phyloP scores from a whole-genome alignment of 2,329 filamentous ascomycete genomes.

The Paraconiothyrium brasiliense region DNA sequence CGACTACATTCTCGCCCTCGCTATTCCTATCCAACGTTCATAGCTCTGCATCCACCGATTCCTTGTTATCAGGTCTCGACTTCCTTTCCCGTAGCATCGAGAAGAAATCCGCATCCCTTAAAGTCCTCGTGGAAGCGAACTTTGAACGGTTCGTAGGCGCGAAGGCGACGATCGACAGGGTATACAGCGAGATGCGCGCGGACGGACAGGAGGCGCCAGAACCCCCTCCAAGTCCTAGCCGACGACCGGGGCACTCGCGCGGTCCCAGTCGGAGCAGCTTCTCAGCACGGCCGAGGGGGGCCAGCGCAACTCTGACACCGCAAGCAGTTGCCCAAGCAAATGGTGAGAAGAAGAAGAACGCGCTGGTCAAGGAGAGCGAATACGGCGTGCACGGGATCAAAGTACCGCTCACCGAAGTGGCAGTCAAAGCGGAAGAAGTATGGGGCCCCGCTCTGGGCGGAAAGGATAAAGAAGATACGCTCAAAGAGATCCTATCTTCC shows the following conservation, averaged over 20 bases:
- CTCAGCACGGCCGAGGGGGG: constrained; percentile 58
- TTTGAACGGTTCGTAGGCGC: constrained; percentile 98
- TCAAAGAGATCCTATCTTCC: constrained; percentile 79
- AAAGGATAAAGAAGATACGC: constrained; percentile 85
- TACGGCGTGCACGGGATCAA: constrained; percentile 70
- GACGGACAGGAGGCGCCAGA: constrained; percentile 66
- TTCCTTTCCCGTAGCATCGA: constrained; percentile 91
- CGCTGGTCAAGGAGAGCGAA: constrained; percentile 83
- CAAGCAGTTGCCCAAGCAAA: constrained; percentile 44
- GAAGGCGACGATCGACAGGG: constrained; percentile 97
- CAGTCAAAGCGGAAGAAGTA: constrained; percentile 93
- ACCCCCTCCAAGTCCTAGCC: constrained; percentile 52
- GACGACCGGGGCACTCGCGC: constrained; percentile 66
- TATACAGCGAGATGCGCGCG: constrained; percentile 92
- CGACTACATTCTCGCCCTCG: constrained; percentile 91
- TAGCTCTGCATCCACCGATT: constrained; percentile 81
- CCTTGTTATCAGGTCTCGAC: constrained; percentile 82
- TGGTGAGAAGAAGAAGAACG: constrained; percentile 80
- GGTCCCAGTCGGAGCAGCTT: constrained; percentile 72
- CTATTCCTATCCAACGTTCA: constrained; percentile 94
- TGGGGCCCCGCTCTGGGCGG: constrained; percentile 96
- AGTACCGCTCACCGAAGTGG: constrained; percentile 84
- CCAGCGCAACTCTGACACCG: constrained; percentile 37
- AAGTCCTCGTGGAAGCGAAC: constrained; percentile 95
- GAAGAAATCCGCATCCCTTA: constrained; percentile 95